A percentile compares a stretch with the other conserved stretches of the same genome.
phyloP scores from a whole-genome alignment of 306 rosid species.

The Cucumis melo region DNA sequence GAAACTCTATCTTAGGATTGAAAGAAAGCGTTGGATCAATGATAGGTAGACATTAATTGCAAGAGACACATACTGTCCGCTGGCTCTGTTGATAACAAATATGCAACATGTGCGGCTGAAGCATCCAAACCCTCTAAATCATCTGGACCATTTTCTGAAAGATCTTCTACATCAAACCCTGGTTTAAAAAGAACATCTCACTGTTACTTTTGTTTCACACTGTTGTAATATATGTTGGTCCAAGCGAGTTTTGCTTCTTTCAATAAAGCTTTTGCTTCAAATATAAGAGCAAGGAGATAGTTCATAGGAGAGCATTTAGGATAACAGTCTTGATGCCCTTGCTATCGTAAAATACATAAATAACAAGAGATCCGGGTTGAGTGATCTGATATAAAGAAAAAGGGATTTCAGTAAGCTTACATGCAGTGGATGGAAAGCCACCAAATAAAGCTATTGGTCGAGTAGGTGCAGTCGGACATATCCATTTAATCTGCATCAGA shows the following conservation, averaged over 20 bases:
- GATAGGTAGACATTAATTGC: neutral
- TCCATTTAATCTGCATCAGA: slow-evolving; percentile 85
- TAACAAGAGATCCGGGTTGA: neutral
- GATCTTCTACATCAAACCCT: slow-evolving; percentile 94
- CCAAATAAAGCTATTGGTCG: slow-evolving; percentile 69
- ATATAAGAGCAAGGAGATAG: neutral
- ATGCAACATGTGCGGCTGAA: slow-evolving; percentile 83
- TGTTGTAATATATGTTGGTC: neutral
- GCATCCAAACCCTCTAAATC: slow-evolving; percentile 94
- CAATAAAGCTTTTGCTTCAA: neutral
- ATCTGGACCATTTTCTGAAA: slow-evolving; percentile 80
- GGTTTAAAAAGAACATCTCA: slow-evolving; percentile 3
- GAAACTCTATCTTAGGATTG: neutral
- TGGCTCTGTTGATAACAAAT: slow-evolving; percentile 87
- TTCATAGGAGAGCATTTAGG: neutral
- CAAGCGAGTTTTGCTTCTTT: neutral
- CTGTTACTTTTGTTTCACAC: neutral
- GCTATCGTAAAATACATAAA: neutral
- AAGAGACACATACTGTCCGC: slow-evolving; percentile 61
- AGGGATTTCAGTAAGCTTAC: slow-evolving; percentile 32
- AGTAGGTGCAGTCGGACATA: slow-evolving; percentile 98
- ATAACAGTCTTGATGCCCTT: neutral
- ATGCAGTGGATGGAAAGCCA: slow-evolving; percentile 97
- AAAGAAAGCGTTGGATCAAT: neutral
- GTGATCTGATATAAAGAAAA: neutral